Evolutionary conservation across 1,284 basidiomycete species (phyloP), one percentile per base, ranked within the genome.

Genomic region (Puccinia horiana): DNA sequence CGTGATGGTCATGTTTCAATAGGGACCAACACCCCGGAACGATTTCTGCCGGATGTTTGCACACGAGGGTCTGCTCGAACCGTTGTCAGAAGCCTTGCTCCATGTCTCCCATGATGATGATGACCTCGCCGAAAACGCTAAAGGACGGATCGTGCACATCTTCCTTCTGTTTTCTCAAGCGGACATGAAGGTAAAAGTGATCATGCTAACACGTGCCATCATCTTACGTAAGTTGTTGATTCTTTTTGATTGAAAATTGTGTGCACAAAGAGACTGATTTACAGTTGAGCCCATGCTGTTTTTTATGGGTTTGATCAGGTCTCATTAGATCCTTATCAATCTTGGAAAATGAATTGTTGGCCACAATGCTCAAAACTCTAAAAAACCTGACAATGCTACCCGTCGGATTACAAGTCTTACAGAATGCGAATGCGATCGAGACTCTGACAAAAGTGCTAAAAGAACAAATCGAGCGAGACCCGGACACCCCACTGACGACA

Each of bases 31-130:
- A 11, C 96, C 95, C 11, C 94, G 97, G 85, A 98, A 96, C 86
- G 96, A 98, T 87, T 98, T 98, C 86, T 98, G 96, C 86, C 91
- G 96, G 23, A 97, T 98, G 93, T 96, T 98, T 88, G 95, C 97
- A 44, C 91, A 94, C 35, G 96, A 98, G 87, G 96, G 96, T 23
- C 89, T 98, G 6, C 89, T 98, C 52, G 96, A 98, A 84, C 96
- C 96, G 0, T 88, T 99, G 0, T 95, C 95, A 0, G 92, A 93
- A 0, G 95, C 96, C 0, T 88, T 99, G 56, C 89, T 96, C 77
- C 93, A 94, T 84, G 93, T 98, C 79, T 93, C 96, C 89, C 90
- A 91, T 3, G 92, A 91, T 84, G 90, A 91, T 26, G 92, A 91
- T 76, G 89, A 91, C 20, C 88, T 91, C 2, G 85, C 85, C 1